Percentiles rank a stretch among this genome's conserved stretches.
Conservation (phyloP, 805 yeast genomes). For the Teunomyces pallodes region DNA sequence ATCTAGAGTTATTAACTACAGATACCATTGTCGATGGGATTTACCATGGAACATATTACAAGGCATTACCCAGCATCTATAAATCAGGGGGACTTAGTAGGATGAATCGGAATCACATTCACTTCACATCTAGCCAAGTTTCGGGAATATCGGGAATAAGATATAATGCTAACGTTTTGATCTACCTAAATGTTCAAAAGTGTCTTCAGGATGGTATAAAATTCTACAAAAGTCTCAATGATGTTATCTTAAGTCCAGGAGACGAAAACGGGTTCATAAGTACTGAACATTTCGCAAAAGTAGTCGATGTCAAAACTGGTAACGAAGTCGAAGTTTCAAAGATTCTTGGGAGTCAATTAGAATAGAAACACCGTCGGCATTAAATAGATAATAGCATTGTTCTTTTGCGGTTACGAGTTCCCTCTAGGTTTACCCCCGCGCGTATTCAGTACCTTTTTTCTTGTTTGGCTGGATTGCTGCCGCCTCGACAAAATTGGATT, state of each 20-base stretch:
- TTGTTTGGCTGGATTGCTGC: background rate
- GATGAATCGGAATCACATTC: conserved; percentile 84
- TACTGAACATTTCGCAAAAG: conserved; percentile 37
- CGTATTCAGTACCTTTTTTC: background rate
- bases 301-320: conserved; percentile 16
- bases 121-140: conserved; percentile 58
- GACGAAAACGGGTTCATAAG: conserved; percentile 52
- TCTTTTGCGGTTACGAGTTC: background rate
- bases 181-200: conserved; percentile 57
- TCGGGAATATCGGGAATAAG: conserved; percentile 75
- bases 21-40: conserved; percentile 50
- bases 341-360: background rate
- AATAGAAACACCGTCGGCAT: background rate
- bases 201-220: conserved; percentile 42
- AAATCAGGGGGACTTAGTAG: conserved; percentile 54
- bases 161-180: conserved; percentile 49
- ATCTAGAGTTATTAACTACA: conserved; percentile 34
- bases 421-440: background rate
- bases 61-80: conserved; percentile 48
- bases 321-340: background rate
- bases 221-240: conserved; percentile 66
- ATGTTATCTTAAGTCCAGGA: conserved; percentile 71
- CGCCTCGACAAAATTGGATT: background rate
- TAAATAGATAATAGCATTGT: background rate
- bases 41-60: conserved; percentile 76